Percentiles rank a stretch among this genome's conserved stretches.
Evolutionary conservation across 176 grass and related monocot genomes (phyloP).

Genomic region (Oryza nivara): DNA sequence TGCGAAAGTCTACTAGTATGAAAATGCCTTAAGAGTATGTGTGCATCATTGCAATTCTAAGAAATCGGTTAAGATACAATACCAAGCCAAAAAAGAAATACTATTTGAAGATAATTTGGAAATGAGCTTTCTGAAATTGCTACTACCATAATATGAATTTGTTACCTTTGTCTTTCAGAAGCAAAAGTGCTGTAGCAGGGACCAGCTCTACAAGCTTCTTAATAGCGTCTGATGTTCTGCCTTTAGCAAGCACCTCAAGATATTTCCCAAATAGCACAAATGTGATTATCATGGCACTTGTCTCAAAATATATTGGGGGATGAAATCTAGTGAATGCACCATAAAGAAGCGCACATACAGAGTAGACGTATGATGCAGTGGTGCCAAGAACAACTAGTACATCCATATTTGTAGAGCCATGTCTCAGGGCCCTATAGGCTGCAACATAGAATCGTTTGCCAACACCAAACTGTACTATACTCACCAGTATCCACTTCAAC

Average conservation of each 20-base stretch:
- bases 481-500: constrained; percentile 80
- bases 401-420: constrained; percentile 90
- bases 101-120: background rate
- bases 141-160: background rate
- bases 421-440: constrained; percentile 74
- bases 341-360: constrained; percentile 72
- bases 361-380: constrained; percentile 76
- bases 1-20: background rate
- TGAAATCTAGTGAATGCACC: constrained; percentile 63
- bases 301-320: constrained; percentile 83
- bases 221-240: constrained; percentile 83
- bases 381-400: constrained; percentile 83
- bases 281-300: constrained; percentile 87
- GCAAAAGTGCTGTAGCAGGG: constrained; percentile 71
- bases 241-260: constrained; percentile 82
- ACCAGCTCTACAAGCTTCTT: constrained; percentile 85
- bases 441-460: constrained; percentile 84
- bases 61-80: constrained; percentile 19
- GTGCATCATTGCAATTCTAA: constrained; percentile 23
- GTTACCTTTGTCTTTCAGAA: constrained; percentile 71
- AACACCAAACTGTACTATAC: constrained; percentile 79
- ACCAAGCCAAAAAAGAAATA: background rate
- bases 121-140: constrained; percentile 5
- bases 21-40: constrained; percentile 23
- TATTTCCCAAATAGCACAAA: constrained; percentile 89